A percentile compares a stretch with the other conserved stretches of the same genome.
Evolutionary conservation across 257 asterid genomes (phyloP).

Genomic region (Gentiana macrophylla): DNA sequence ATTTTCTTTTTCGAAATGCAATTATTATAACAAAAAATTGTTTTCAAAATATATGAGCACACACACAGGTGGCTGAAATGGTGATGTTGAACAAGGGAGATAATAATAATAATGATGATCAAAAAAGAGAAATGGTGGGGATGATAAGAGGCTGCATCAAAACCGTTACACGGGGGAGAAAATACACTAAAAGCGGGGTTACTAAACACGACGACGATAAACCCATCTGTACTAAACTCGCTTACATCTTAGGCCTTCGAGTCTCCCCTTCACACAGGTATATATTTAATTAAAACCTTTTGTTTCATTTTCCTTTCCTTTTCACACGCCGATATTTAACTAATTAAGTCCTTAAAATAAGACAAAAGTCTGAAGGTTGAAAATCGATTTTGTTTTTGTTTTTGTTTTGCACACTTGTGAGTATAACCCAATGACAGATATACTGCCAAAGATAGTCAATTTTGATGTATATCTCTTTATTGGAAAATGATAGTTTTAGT

Average conservation of each 20-base stretch:
- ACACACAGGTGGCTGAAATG: constrained; percentile 61
- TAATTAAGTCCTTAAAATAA: too few relatives aligned
- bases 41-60: neutral
- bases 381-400: too few relatives aligned
- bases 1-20: too few relatives aligned
- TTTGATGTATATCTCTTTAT: too few relatives aligned
- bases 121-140: constrained; percentile 60
- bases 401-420: too few relatives aligned
- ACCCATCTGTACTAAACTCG: constrained; percentile 64
- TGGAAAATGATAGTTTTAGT: too few relatives aligned
- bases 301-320: neutral
- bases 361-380: too few relatives aligned
- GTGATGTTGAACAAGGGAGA: constrained; percentile 27
- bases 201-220: constrained; percentile 2
- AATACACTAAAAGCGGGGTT: constrained; percentile 25
- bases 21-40: too few relatives aligned
- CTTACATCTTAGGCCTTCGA: constrained; percentile 89
- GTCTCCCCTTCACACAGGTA: constrained; percentile 85
- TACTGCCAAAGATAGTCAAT: too few relatives aligned
- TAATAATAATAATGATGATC: constrained; percentile 22
- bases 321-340: too few relatives aligned
- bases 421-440: too few relatives aligned
- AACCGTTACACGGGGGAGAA: constrained; percentile 72
- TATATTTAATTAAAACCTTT: neutral
- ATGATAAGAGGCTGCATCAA: constrained; percentile 81